Evolutionary conservation across 2,329 filamentous ascomycete species (phyloP).

Genomic region (Neopestalotiopsis rosae): DNA sequence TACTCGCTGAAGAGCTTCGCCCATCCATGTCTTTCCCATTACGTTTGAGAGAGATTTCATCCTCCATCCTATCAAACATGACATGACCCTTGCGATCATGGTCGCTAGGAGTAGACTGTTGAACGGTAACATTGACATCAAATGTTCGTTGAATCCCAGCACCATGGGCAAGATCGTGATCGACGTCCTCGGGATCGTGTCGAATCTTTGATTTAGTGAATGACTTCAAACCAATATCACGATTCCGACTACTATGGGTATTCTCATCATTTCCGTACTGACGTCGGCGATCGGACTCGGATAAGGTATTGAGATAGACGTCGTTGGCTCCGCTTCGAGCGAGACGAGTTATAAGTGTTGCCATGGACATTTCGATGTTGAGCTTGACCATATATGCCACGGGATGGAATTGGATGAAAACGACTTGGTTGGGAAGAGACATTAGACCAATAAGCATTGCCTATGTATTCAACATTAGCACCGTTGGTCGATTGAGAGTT

Average conservation of each 20-base stretch:
- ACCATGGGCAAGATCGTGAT: conserved; percentile 33
- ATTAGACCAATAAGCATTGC: conserved; percentile 47
- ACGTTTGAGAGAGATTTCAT: conserved; percentile 29
- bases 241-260: conserved; percentile 5
- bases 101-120: conserved; percentile 32
- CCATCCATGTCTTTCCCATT: conserved; percentile 13
- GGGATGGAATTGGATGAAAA: conserved; percentile 53
- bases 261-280: conserved; percentile 11
- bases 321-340: conserved; percentile 9
- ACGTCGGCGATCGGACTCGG: conserved; percentile 13
- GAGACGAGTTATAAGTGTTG: conserved; percentile 47
- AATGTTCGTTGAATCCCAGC: conserved; percentile 18
- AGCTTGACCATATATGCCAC: conserved; percentile 50
- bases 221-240: conserved; percentile 18
- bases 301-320: conserved; percentile 14
- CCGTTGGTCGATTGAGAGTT: neutral
- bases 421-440: conserved; percentile 50
- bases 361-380: conserved; percentile 58
- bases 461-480: conserved; percentile 20
- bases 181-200: conserved; percentile 44
- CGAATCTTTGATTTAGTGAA: conserved; percentile 53
- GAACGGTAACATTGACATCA: conserved; percentile 20
- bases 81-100: conserved; percentile 10
- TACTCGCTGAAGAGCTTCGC: conserved; percentile 14
- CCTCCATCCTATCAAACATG: conserved; percentile 53